Evolutionary conservation across 352 stramenopile species (phyloP).

Genomic region (Ophiocytium majus): DNA sequence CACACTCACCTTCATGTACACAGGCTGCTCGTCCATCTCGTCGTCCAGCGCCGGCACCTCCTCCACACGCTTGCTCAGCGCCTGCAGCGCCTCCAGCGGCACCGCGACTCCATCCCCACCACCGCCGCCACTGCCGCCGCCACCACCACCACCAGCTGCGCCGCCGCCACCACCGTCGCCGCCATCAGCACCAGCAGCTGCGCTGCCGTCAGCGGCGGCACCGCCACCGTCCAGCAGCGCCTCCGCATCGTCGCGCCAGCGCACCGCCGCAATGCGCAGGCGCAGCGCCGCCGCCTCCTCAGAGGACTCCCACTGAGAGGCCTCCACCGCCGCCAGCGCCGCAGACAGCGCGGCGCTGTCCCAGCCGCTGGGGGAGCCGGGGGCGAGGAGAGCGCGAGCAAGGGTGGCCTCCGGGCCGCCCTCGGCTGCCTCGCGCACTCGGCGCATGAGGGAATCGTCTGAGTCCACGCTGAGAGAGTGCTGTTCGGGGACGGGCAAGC

Average conservation of each 20-base stretch:
- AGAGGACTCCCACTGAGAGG: background rate
- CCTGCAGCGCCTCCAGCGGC: slow-evolving; percentile 4
- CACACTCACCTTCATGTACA: slow-evolving; percentile 15
- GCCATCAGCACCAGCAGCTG: background rate
- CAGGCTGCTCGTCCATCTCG: slow-evolving; percentile 1
- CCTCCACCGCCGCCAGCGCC: background rate
- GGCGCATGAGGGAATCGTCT: background rate
- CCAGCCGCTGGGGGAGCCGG: background rate
- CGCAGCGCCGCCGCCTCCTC: slow-evolving; percentile 8
- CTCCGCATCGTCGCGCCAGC: slow-evolving; percentile 6
- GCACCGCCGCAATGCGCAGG: background rate
- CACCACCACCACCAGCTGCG: background rate
- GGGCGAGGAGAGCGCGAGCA: background rate
- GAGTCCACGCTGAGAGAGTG: background rate
- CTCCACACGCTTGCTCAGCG: background rate
- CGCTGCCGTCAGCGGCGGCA: background rate
- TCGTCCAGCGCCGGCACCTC: background rate
- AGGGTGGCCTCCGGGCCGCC: background rate
- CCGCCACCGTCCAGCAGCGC: background rate
- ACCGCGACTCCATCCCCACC: background rate
- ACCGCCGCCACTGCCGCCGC: background rate
- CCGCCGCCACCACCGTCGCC: background rate
- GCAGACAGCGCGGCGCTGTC: background rate
- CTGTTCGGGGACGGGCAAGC: background rate
- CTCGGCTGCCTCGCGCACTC: background rate